These are phyloP conservation scores for Aspergillus sp. DNA, from an alignment of 2,329 filamentous ascomycete genomes.

Conservation along the genomic window DNA sequence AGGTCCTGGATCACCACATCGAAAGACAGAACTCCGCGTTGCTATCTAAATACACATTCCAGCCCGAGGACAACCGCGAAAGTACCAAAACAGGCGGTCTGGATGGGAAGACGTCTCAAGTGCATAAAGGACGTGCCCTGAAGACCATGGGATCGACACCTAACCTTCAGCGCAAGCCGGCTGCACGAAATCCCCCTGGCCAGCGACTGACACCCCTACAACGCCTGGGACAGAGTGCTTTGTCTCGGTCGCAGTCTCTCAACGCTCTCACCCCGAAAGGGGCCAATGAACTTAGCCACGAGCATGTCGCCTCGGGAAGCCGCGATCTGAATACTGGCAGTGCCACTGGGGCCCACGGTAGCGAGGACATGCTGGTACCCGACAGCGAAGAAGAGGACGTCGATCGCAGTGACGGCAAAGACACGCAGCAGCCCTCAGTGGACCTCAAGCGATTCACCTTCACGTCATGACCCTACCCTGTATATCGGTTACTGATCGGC, in stretches of 20 bases:
- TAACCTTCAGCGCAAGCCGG: slow-evolving; percentile 4
- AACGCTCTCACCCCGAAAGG: slow-evolving; percentile 15
- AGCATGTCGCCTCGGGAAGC: background rate
- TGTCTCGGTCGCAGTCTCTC: slow-evolving; percentile 29
- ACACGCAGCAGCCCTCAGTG: slow-evolving; percentile 12
- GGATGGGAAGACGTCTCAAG: slow-evolving; percentile 6
- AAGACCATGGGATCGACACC: slow-evolving; percentile 1
- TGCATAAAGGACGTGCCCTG: background rate
- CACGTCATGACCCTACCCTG: slow-evolving; percentile 6
- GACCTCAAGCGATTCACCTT: slow-evolving; percentile 32
- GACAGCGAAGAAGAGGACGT: slow-evolving; percentile 40
- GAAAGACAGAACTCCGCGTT: slow-evolving; percentile 26
- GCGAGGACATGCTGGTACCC: slow-evolving; percentile 44
- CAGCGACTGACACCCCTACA: slow-evolving; percentile 31
- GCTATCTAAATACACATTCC: slow-evolving; percentile 28
- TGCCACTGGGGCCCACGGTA: slow-evolving; percentile 28
- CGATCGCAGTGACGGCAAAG: slow-evolving; percentile 5
- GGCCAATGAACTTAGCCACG: slow-evolving; percentile 1
- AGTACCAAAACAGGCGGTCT: slow-evolving; percentile 2
- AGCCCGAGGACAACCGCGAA: slow-evolving; percentile 7
- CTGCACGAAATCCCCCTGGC: slow-evolving; percentile 8
- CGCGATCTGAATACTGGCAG: background rate
- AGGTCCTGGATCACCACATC: slow-evolving; percentile 29
- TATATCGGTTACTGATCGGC: background rate
- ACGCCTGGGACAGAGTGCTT: slow-evolving; percentile 31